Base-by-base conservation (phyloP, 148 eudicot genomes). In the Rhododendron kiyosumense region DNA sequence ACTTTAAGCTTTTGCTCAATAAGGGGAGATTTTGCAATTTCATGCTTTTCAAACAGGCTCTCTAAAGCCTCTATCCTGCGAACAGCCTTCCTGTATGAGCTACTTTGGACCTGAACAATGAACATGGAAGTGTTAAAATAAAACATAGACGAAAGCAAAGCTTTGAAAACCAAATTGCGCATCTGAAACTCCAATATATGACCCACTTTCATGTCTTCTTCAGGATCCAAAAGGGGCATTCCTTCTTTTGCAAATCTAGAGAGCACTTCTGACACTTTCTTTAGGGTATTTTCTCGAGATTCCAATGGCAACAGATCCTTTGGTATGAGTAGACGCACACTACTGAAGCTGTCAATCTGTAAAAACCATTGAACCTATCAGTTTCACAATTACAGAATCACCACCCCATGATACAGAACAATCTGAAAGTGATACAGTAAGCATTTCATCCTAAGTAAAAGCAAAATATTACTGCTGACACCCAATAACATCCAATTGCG, bases 131-230 rank as follows among this genome's bases (percentile, higher is more conserved):
- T 45, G 30, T 78, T 78, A 81, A 30, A 83, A 51, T 26, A 20
- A 49, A 83, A 86, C 10, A 49, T n/a, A 32, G 69, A 73, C 8
- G 22, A 71, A 74, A 54, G 57, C n/a, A 82, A 41, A 84, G 78
- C 5, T 13, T 38, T 0, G 3, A 34, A 54, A 87, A 88, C 41
- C 28, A 17, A 78, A 83, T 8, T 20, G 28, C 38, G 24, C 41
- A 80, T 84, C 22, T 54, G 32, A 45, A 18, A 78, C 26, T 17
- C 9, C 22, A 76, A 36, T 57, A 14, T 30, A 71, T 71, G 76
- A 86, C 85, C 13, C 63, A 94, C 98, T 94, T 97, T 95, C 99
- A 97, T 92, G 93, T 97, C 99, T 92, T 95, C 98, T 93, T 95
- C 94, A 78, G 98, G 98, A 88, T 95, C 98, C 71, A 97, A 91